Conservation (phyloP, 148 eudicot species). For the Rhododendron ferrugineum region DNA sequence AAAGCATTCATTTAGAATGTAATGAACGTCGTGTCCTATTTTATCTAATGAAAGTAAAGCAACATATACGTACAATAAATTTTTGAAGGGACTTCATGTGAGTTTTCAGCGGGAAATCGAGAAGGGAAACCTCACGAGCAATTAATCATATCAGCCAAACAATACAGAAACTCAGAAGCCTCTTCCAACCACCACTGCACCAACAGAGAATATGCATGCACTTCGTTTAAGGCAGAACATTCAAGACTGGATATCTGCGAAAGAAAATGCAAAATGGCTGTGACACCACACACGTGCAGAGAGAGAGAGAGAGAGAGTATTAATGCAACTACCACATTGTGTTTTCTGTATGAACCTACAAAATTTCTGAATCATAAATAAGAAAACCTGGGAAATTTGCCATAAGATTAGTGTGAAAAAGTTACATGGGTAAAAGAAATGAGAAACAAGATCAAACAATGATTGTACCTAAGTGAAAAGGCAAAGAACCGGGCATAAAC, state of each 20-base stretch:
- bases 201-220: constrained; percentile 84
- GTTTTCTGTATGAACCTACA: constrained; percentile 83
- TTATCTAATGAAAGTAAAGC: neutral
- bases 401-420: neutral
- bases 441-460: neutral
- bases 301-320: constrained; percentile 46
- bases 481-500: constrained; percentile 78
- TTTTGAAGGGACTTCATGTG: neutral
- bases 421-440: neutral
- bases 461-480: constrained; percentile 71
- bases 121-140: constrained; percentile 59
- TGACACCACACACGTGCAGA: neutral
- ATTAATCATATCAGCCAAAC: constrained; percentile 66
- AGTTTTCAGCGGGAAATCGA: neutral
- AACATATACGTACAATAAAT: constrained; percentile 17
- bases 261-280: neutral
- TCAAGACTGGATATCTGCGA: constrained; percentile 47
- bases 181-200: constrained; percentile 83
- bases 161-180: constrained; percentile 64
- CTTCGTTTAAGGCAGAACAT: constrained; percentile 88
- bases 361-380: constrained; percentile 58
- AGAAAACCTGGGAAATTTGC: constrained; percentile 43
- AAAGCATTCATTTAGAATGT: constrained; percentile 1
- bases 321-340: constrained; percentile 88
- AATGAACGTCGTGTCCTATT: neutral